Base-by-base conservation (phyloP, 2,329 filamentous ascomycete genomes). In the Aureobasidium subglaciale region DNA sequence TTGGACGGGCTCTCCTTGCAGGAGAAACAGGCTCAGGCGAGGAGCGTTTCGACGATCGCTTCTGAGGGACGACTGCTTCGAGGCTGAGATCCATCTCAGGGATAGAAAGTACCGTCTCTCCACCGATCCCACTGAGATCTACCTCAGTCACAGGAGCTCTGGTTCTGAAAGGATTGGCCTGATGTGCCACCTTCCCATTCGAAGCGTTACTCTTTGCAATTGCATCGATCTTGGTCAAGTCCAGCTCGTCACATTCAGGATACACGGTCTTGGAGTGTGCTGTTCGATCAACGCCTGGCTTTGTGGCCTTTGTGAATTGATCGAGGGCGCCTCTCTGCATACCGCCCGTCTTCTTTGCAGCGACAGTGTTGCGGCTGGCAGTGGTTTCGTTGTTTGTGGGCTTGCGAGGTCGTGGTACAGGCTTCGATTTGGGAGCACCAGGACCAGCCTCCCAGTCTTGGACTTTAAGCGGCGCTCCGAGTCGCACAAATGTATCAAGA, bases 391-490 rank as follows among this genome's bases (percentile, higher is more conserved):
- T 59, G 5, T 20, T 5, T 30, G 30, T 9, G 15, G 41, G 3
- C 30, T 48, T 55, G 7, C 48, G 48, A 32, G 35, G 35, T 52
- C 48, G 48, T 27, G 48, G 25, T 4, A 22, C 22, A 18, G 50
- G 37, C 18, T 35, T 54, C 18, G 50, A 40, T 43, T 42, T 56
- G 16, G 40, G 22, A 2, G 32, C 25, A 13, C 16, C 27, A 11
- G 34, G 18, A 40, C 57, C 64, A 20, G 73, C 75, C 62, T 88
- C 80, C 79, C 86, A 91, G 38, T 81, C 79, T 60, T 84, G 76
- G 0, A 88, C 79, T 25, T 80, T 80, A 2, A 83, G 70, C 3
- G 86, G 86, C 55, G 85, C 77, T 0, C 87, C 86, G 2, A 85
- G 67, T 56, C 78, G 81, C 4, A 83, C 80, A 52, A 88, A 75